Conservation (phyloP, 2,329 filamentous ascomycete species). For the Talaromyces amestolkiae region DNA sequence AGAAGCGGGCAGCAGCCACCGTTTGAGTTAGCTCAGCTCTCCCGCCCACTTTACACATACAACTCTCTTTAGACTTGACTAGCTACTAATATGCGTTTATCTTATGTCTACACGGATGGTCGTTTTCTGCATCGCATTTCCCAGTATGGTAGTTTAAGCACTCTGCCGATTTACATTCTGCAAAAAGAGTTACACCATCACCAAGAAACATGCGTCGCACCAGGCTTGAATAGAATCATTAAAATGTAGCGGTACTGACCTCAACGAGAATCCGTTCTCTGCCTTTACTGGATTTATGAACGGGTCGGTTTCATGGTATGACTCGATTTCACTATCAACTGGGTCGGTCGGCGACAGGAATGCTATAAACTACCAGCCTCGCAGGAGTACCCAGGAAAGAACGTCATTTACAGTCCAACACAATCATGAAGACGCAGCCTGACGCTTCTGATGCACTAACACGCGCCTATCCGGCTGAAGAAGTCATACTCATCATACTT, state of each 20-base stretch:
- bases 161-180: neutral
- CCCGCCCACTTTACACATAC: neutral
- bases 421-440: neutral
- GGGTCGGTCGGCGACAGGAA: neutral
- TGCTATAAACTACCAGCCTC: neutral
- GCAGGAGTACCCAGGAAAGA: neutral
- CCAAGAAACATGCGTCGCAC: neutral
- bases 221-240: neutral
- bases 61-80: neutral
- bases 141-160: neutral
- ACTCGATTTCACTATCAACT: neutral
- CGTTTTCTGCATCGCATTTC: neutral
- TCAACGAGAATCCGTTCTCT: neutral
- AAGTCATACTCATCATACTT: neutral
- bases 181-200: neutral
- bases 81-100: neutral
- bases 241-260: neutral
- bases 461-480: neutral
- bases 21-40: neutral
- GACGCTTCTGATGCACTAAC: neutral
- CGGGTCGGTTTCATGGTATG: neutral
- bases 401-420: neutral
- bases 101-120: neutral
- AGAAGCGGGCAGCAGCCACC: conserved; percentile 4
- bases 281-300: neutral